These are phyloP conservation scores for Ceratobasidium theobromae DNA, from an alignment of 1,284 basidiomycete species.

Conservation along the genomic window DNA sequence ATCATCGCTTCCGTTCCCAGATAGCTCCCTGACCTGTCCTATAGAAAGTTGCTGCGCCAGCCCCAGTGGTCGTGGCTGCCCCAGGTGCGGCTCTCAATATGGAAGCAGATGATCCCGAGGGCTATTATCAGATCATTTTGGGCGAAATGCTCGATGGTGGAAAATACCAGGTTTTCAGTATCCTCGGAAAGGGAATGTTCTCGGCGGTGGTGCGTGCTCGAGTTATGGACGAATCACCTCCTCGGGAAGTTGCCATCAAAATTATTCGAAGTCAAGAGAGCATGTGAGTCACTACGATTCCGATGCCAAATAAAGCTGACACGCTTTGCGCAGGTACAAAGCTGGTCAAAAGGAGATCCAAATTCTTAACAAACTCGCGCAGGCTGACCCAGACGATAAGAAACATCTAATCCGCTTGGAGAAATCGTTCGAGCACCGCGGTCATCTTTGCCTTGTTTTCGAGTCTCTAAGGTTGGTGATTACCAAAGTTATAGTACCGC, in stretches of 20 bases:
- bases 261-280: conserved; percentile 95
- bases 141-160: conserved; percentile 94
- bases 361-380: conserved; percentile 82
- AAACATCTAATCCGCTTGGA: conserved; percentile 93
- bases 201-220: conserved; percentile 92
- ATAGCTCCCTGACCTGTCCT: no score
- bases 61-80: background rate
- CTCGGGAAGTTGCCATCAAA: conserved; percentile 94
- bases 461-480: conserved; percentile 80
- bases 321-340: conserved; percentile 67
- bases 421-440: conserved; percentile 93
- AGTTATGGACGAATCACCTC: conserved; percentile 62
- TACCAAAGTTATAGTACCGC: background rate
- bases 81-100: conserved; percentile 19
- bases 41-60: conserved; percentile 48
- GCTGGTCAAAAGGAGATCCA: conserved; percentile 92
- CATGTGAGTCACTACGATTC: conserved; percentile 64
- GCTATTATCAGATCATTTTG: conserved; percentile 92
- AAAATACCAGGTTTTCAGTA: conserved; percentile 92
- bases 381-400: conserved; percentile 94
- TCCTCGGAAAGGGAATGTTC: conserved; percentile 98
- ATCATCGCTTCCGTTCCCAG: no score
- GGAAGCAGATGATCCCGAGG: conserved; percentile 79
- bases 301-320: background rate
- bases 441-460: conserved; percentile 96